These are phyloP conservation scores for Phytophthora lateralis DNA, from an alignment of 352 stramenopile genomes.

Conservation along the genomic window DNA sequence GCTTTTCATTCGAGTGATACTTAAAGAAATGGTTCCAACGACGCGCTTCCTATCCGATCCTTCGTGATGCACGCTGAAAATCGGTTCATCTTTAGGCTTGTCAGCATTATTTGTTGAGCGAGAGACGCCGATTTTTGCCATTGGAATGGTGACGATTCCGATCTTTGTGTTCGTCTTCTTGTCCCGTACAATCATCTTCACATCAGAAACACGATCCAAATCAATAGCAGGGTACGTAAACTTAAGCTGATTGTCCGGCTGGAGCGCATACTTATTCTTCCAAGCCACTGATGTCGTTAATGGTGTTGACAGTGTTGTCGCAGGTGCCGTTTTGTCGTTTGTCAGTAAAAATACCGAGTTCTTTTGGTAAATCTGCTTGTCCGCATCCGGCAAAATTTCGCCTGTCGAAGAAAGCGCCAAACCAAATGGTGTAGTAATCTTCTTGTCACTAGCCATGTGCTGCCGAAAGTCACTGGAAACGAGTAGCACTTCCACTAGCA, in stretches of 20 bases:
- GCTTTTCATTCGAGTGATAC: constrained; percentile 32
- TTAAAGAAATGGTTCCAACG: constrained; percentile 61
- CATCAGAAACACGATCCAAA: constrained; percentile 45
- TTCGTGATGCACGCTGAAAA: constrained; percentile 34
- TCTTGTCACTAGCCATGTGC: constrained; percentile 22
- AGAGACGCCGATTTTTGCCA: constrained; percentile 29
- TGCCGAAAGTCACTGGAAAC: constrained; percentile 57
- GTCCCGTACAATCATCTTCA: constrained; percentile 42
- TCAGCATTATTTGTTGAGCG: not conserved
- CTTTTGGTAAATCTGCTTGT: constrained; percentile 33
- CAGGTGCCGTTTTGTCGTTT: not conserved
- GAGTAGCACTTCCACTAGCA: constrained; percentile 52
- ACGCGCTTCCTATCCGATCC: constrained; percentile 34
- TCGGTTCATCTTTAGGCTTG: constrained; percentile 27
- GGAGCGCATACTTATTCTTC: constrained; percentile 6
- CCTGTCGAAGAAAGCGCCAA: constrained; percentile 42
- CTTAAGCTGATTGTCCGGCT: constrained; percentile 13
- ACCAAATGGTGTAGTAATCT: constrained; percentile 44
- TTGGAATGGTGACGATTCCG: constrained; percentile 44
- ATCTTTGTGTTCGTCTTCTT: constrained; percentile 37
- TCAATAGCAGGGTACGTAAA: constrained; percentile 51
- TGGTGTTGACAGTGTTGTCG: not conserved
- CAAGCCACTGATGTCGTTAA: not conserved
- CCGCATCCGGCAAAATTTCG: constrained; percentile 48
- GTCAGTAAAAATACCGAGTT: constrained; percentile 34